phyloP scores from a whole-genome alignment of 23 red algal species.

The Cyanidiococcus yangmingshanensis region DNA sequence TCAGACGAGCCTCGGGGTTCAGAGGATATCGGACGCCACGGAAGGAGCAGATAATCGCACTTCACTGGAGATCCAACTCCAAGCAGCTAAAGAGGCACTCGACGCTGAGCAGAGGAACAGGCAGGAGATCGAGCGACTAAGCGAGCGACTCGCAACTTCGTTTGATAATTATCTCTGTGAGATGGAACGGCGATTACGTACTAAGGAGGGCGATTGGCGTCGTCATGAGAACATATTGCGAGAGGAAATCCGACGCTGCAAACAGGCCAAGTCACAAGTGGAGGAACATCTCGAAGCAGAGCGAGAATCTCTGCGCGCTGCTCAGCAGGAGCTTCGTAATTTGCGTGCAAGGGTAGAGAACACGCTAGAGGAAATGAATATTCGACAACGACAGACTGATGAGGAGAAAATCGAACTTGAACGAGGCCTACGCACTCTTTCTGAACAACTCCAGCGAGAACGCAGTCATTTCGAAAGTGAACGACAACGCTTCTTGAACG shows the following conservation, averaged over 20 bases:
- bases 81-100: background rate
- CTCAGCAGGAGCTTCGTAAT: background rate
- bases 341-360: background rate
- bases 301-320: background rate
- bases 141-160: background rate
- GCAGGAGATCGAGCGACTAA: slow-evolving; percentile 7
- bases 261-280: background rate
- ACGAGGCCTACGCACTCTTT: background rate
- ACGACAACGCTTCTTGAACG: background rate
- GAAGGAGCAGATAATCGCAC: background rate
- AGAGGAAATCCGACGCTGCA: background rate
- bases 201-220: background rate
- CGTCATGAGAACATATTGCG: background rate
- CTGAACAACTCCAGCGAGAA: background rate
- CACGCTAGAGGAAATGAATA: background rate
- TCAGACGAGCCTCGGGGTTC: background rate
- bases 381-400: background rate
- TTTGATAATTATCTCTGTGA: background rate
- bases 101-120: background rate
- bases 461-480: background rate
- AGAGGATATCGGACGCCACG: background rate
- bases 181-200: background rate
- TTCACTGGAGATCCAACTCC: background rate
- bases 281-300: background rate
- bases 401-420: background rate